A percentile compares a stretch with the other conserved stretches of the same genome.
Conservation (phyloP, 106 monocot species). For the Phalaenopsis aphrodite region DNA sequence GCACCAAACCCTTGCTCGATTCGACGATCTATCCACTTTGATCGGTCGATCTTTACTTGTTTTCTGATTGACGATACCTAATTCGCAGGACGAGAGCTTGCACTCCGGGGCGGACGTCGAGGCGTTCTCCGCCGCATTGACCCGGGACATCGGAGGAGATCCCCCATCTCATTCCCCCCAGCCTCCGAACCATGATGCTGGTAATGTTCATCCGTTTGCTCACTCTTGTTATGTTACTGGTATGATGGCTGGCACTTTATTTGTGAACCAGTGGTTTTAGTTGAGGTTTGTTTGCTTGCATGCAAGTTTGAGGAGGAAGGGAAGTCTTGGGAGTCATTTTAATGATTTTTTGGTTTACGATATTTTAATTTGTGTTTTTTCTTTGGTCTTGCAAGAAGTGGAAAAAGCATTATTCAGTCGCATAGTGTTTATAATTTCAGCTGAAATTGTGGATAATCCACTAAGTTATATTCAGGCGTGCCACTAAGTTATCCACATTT, state of each 20-base stretch:
- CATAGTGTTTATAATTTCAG: neutral
- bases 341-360: neutral
- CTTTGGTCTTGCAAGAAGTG: neutral
- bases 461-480: too few relatives aligned
- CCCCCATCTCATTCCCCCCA: constrained; percentile 12
- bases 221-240: neutral
- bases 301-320: neutral
- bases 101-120: constrained; percentile 88
- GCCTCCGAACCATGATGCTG: constrained; percentile 25
- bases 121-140: constrained; percentile 73
- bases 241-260: neutral
- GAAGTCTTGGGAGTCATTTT: neutral
- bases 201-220: constrained; percentile 8
- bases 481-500: too few relatives aligned
- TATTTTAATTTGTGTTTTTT: neutral
- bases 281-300: neutral
- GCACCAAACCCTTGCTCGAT: constrained; percentile 5
- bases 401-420: neutral
- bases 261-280: neutral
- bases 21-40: neutral
- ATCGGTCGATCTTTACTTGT: neutral
- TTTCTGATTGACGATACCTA: neutral
- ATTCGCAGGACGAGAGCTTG: constrained; percentile 72
- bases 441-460: too few relatives aligned
- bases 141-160: constrained; percentile 64